phyloP scores from a whole-genome alignment of 176 grass and related monocot genomes.

The Coix lacrymajobi region DNA sequence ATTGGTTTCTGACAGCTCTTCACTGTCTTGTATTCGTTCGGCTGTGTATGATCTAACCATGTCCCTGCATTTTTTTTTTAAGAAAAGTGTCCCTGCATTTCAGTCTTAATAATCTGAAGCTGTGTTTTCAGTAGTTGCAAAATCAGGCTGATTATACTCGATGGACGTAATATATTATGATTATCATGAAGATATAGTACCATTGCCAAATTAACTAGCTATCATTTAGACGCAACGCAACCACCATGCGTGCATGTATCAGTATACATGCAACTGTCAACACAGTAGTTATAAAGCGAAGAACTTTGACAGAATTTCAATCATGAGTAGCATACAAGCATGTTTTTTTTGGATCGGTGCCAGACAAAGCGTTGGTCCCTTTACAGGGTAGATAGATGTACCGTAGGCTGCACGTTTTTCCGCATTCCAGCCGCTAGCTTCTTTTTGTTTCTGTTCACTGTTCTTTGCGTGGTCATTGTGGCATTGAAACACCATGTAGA shows the following conservation, averaged over 20 bases:
- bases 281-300: slow-evolving; percentile 21
- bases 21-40: not conserved
- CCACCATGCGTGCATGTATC: not conserved
- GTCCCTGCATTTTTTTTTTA: no score
- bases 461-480: not conserved
- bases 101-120: not conserved
- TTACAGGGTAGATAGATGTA: not conserved
- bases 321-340: slow-evolving; percentile 20
- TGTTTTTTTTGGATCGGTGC: not conserved
- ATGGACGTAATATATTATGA: not conserved
- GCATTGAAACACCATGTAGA: not conserved
- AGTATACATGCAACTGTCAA: not conserved
- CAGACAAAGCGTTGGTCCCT: not conserved
- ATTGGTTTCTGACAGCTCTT: not conserved
- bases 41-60: not conserved
- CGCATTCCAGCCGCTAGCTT: not conserved
- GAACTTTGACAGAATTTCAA: slow-evolving; percentile 3
- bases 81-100: not conserved
- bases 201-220: not conserved
- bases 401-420: slow-evolving; percentile 34
- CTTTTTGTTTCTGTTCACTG: not conserved
- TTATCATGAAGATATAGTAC: not conserved
- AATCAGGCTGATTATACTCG: not conserved
- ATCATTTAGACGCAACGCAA: not conserved
- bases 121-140: not conserved